phyloP scores from a whole-genome alignment of 73 alveolate species.

The Paramecium pentaurelia region DNA sequence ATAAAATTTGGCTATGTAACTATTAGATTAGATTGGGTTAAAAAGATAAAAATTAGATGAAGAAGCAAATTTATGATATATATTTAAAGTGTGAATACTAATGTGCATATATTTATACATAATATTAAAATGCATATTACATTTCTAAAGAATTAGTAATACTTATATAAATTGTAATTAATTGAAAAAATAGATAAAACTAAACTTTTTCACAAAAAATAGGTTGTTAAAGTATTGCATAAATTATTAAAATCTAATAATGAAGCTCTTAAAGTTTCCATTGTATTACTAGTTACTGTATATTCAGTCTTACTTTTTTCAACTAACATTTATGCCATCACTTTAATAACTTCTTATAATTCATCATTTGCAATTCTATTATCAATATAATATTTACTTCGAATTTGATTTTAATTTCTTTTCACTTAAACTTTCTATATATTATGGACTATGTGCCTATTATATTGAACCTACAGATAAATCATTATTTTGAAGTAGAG shows the following conservation, averaged over 20 bases:
- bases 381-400: background rate
- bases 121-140: background rate
- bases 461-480: slow-evolving; percentile 29
- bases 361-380: background rate
- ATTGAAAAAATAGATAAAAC: background rate
- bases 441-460: background rate
- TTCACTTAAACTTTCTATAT: background rate
- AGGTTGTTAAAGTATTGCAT: slow-evolving; percentile 25
- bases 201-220: slow-evolving; percentile 23
- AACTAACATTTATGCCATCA: slow-evolving; percentile 24
- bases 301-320: slow-evolving; percentile 1
- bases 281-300: background rate
- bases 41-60: slow-evolving; percentile 69
- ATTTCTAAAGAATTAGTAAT: too few relatives aligned
- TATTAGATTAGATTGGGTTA: slow-evolving; percentile 72
- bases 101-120: background rate
- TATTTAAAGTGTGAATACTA: background rate
- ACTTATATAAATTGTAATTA: background rate
- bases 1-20: slow-evolving; percentile 59
- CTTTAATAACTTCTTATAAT: slow-evolving; percentile 23
- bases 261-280: background rate
- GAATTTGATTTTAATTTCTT: background rate
- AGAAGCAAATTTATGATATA: slow-evolving; percentile 17
- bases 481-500: background rate
- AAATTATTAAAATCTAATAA: background rate